Conservation (phyloP, 768 basidiomycete species). For the Hebeloma cylindrosporum region DNA sequence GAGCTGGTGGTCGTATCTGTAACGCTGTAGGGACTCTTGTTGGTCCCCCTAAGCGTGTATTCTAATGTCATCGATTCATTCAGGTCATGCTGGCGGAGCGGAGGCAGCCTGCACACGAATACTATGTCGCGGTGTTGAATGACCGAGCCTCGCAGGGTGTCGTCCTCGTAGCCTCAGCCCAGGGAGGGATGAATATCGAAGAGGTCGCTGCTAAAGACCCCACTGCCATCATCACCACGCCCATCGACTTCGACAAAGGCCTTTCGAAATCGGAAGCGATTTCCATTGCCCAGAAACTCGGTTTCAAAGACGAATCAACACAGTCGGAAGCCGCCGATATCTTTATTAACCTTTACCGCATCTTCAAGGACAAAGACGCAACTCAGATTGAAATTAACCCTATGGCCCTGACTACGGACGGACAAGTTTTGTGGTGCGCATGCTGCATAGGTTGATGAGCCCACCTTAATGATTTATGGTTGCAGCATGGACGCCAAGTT, state of each 20-base stretch:
- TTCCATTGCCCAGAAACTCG: constrained; percentile 83
- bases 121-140: constrained; percentile 96
- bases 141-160: constrained; percentile 88
- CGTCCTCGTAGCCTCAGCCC: constrained; percentile 89
- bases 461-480: constrained; percentile 8
- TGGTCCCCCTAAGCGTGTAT: not conserved
- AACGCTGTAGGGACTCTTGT: constrained; percentile 71
- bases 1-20: constrained; percentile 87
- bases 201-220: constrained; percentile 98
- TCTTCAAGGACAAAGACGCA: constrained; percentile 99
- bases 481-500: constrained; percentile 99
- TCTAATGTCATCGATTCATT: not conserved
- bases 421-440: constrained; percentile 86
- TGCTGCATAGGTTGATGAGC: constrained; percentile 1
- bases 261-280: constrained; percentile 71
- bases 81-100: constrained; percentile 99
- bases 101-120: constrained; percentile 91
- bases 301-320: constrained; percentile 71
- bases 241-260: constrained; percentile 83
- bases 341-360: constrained; percentile 90
- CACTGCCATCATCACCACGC: constrained; percentile 90
- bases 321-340: constrained; percentile 88
- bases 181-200: constrained; percentile 99
- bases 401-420: constrained; percentile 88
- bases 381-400: constrained; percentile 99